These are phyloP conservation scores for Pirum gemmata DNA, from an alignment of 78 protist species.

Conservation along the genomic window DNA sequence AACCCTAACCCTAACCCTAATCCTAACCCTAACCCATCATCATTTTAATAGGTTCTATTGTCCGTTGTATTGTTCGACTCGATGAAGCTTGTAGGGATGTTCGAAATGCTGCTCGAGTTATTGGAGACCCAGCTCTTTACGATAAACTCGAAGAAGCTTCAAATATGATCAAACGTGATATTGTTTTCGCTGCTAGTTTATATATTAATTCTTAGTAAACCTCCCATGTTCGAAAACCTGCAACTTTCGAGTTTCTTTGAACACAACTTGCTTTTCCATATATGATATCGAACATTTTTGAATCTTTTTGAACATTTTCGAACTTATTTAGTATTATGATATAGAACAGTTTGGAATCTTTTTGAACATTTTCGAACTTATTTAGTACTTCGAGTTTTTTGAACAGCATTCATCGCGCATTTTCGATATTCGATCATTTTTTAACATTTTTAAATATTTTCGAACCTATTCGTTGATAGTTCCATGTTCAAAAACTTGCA, in stretches of 20 bases:
- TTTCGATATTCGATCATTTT: too few species aligned
- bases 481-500: too few species aligned
- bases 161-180: conserved; percentile 76
- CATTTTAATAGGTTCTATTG: conserved; percentile 68
- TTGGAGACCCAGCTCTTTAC: conserved; percentile 81
- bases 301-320: too few species aligned
- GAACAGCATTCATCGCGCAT: too few species aligned
- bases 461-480: too few species aligned
- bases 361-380: too few species aligned
- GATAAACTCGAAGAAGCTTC: conserved; percentile 76
- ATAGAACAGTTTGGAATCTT: background rate
- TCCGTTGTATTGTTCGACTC: conserved; percentile 77
- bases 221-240: too few species aligned
- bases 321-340: conserved; percentile 7
- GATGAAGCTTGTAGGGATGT: conserved; percentile 76
- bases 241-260: too few species aligned
- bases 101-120: conserved; percentile 77
- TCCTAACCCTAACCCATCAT: too few species aligned
- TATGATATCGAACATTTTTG: background rate
- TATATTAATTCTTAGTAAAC: conserved; percentile 64
- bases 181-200: conserved; percentile 73
- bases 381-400: too few species aligned
- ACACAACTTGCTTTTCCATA: background rate
- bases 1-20: too few species aligned
- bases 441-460: too few species aligned